Conservation (phyloP, 2,329 filamentous ascomycete genomes). For the Ophiostoma pallidulum region DNA sequence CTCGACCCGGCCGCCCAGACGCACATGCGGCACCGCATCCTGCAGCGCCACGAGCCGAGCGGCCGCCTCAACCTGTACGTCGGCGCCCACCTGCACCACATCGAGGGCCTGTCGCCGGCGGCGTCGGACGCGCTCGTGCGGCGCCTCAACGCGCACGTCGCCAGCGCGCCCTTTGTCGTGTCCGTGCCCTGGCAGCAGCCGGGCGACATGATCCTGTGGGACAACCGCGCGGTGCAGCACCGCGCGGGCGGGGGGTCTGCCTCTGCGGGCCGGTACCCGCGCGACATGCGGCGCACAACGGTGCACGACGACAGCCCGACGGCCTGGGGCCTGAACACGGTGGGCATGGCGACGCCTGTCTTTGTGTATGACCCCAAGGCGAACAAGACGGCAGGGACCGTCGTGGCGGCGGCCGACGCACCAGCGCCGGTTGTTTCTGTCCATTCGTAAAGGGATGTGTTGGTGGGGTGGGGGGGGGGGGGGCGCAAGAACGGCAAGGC, state of each 20-base stretch:
- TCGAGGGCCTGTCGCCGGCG: constrained; percentile 28
- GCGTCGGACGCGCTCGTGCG: constrained; percentile 29
- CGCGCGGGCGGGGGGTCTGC: constrained; percentile 37
- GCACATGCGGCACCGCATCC: constrained; percentile 37
- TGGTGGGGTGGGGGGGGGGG: not conserved
- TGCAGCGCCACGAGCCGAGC: constrained; percentile 42
- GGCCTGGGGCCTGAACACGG: constrained; percentile 30
- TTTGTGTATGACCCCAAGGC: constrained; percentile 12
- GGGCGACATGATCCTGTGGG: constrained; percentile 48
- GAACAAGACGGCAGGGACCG: not conserved
- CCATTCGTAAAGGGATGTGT: not conserved
- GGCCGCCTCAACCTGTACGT: constrained; percentile 45
- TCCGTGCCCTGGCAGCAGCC: constrained; percentile 37
- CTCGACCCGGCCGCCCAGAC: constrained; percentile 24
- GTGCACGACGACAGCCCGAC: constrained; percentile 37
- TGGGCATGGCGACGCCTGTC: constrained; percentile 18
- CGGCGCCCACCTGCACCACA: constrained; percentile 42
- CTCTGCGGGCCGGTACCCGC: constrained; percentile 37
- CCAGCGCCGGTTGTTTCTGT: not conserved
- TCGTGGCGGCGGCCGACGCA: not conserved
- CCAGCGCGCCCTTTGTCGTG: constrained; percentile 36
- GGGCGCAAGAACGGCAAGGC: no score
- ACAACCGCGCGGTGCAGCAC: constrained; percentile 49
- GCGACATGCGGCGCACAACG: constrained; percentile 48
- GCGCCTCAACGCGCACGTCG: constrained; percentile 37